Base-by-base conservation (phyloP, 2,329 filamentous ascomycete genomes). In the Arthrobotrys conoides region DNA sequence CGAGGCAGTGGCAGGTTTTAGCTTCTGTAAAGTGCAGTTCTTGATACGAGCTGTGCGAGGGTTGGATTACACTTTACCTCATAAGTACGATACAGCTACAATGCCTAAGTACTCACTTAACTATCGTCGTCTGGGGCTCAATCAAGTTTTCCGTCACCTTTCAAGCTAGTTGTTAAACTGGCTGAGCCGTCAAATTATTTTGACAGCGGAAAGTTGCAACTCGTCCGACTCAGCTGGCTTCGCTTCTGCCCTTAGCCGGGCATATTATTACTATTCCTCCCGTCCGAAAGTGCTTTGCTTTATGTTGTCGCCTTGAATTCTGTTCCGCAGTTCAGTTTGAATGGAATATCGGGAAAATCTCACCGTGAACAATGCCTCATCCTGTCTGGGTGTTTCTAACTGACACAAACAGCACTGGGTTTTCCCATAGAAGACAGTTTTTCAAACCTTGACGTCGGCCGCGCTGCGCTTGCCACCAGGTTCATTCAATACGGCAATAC, bases 121-220 rank as follows among this genome's bases (percentile, higher is more conserved):
- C 44, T 46, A 8, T 46, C 6, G 44, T 46, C 18, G 44, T 46
- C 44, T 20, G 44, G 18, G n/a, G 16, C n/a, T 41, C 44, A 12
- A 59, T 44, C 57, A 20, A 27, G 27, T 71, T 71, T 48, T 24
- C 55, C 18, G 51, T 16, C 6, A 36, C 14, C 57, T 65, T 64
- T 16, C 33, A 55, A 44, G 33, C 18, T 55, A 61, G 57, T 36
- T 12, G 16, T 48, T 22, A 38, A 46, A 38, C 14, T 36, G 65
- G 57, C 65, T 69, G 65, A 33, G 55, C 57, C 33, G 18, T 20
- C 22, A 16, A 14, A 20, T 20, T 64, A 36, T 46, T 69, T 76
- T 70, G 55, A 76, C 57, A 65, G 65, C 57, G 71, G 71, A 48
- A 63, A 67, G 41, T 24, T 70, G 65, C 65, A 76, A 53, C 27